Evolutionary conservation across 805 yeast species (phyloP).

Genomic region (Lipomyces starkeyi): DNA sequence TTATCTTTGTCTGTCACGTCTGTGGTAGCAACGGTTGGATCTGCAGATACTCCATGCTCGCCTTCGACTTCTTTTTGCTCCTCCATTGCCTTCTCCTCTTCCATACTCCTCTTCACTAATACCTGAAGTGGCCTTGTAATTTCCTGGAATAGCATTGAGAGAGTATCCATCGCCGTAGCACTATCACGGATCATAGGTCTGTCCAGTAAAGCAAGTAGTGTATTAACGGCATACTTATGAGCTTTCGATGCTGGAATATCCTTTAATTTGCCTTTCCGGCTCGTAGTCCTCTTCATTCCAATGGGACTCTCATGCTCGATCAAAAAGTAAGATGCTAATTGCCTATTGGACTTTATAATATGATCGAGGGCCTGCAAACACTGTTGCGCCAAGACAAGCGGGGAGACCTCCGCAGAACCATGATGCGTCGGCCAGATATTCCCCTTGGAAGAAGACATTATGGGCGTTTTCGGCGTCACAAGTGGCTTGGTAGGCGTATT

Average conservation of each 20-base stretch:
- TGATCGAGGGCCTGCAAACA: conserved; percentile 75
- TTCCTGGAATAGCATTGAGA: conserved; percentile 76
- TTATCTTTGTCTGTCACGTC: not conserved
- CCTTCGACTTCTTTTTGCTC: not conserved
- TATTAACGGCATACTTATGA: conserved; percentile 68
- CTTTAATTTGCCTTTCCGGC: conserved; percentile 45
- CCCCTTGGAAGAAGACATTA: conserved; percentile 19
- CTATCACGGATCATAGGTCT: conserved; percentile 71
- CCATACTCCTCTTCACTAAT: conserved; percentile 51
- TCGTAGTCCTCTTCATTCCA: conserved; percentile 47
- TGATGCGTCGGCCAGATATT: conserved; percentile 6
- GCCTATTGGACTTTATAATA: conserved; percentile 68
- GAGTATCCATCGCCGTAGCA: conserved; percentile 72
- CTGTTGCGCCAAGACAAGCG: conserved; percentile 75
- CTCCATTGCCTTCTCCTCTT: conserved; percentile 9
- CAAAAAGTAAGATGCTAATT: conserved; percentile 73
- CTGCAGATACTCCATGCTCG: conserved; percentile 10
- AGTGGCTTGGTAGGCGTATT: conserved; percentile 38
- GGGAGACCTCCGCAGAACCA: conserved; percentile 57
- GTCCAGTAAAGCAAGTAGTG: conserved; percentile 66
- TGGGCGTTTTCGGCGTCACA: conserved; percentile 32
- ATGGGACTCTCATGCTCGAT: conserved; percentile 69
- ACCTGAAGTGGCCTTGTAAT: conserved; percentile 74
- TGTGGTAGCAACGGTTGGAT: conserved; percentile 10
- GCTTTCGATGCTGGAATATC: conserved; percentile 46